Base-by-base conservation (phyloP, 1,284 basidiomycete genomes). In the Cutaneotrichosporon cavernicola region DNA sequence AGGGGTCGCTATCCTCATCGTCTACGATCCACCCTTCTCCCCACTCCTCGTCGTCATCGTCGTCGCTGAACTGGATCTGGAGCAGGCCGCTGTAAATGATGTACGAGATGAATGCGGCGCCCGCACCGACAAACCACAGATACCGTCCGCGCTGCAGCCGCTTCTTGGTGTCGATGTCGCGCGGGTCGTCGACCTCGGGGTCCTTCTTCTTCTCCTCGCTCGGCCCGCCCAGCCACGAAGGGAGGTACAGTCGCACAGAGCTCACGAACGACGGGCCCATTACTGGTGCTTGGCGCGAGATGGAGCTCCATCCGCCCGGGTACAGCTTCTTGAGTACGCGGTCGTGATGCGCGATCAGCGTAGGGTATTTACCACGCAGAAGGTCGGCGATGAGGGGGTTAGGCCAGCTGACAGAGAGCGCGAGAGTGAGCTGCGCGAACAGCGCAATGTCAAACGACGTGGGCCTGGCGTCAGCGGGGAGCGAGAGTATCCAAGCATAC, bases 381-480 rank as follows among this genome's bases (percentile, higher is more conserved):
- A 78, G 64, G 60, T 77, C 67, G 11, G 77, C 69, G 34, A 81
- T 68, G 16, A 81, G 68, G 0, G 76, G 68, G 22, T 75, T 76
- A 0, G 81, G 80, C n/a, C 78, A 72, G 1, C 66, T 62, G 9
- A 77, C 72, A 21, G 73, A 69, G 52, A 82, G 73, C 22, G 79
- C 62, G 57, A 81, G 72, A 5, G 80, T 69, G n/a, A 81, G 71
- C 32, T 80, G 75, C 9, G 81, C 66, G 51, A 77, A 80, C 26
- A 82, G 75, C 26, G 67, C 66, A 0, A 80, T 66, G 59, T 82
- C 81, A 18, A 78, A 65, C 0, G 79, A 73, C 0, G 73, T 71
- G 0, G 79, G 76, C 26, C 74, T 77, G 68, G 4, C 6, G 46
- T 68, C 49, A 66, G 58, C 11, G 26, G 8, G 11, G 6, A 30